Base-by-base conservation (phyloP, 1,139 yeast species). In the Pichia sp. region DNA sequence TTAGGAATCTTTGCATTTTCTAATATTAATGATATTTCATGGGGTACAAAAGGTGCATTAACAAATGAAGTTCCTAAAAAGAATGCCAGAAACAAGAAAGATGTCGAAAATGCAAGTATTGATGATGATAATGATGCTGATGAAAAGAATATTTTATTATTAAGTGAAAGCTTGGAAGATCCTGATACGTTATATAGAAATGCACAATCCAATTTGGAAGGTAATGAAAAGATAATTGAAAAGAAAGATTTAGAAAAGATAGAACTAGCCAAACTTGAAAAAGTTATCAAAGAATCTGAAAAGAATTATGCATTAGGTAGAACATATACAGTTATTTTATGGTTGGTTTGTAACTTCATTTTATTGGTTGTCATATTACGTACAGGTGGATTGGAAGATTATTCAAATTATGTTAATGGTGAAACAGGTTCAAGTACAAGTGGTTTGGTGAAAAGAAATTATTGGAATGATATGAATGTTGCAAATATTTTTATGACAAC, bases 1-100 rank as follows among this genome's bases (percentile, higher is more conserved):
- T 74, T 87, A 62, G 83, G 85, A 61, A 87, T 87, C 51, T 87
- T 85, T 67, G 88, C 95, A 13, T 87, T 87, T 67, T 86, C 95
- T 73, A 87, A 87, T 67, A 84, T 86, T 59, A 90, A 87, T 67
- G 95, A 87, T 69, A 83, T 87, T 52, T 83, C 93, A 0, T 87
- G 95, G 95, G 95, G 95, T 66, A 87, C 93, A 29, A 85, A 87
- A 66, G 91, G 90, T 44, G 85, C 80, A 45, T 75, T 79, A 22
- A 60, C 62, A 22, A 36, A 51, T 13, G 50, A 53, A 2, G 25
- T 33, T 2, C 52, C 57, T 2, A 57, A 57, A 45, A 63, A 60
- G 34, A 58, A 58, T 39, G 66, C 64, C 8, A 56, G 25, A 11
- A 36, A 9, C 19, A 36, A 36, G 4, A 36, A 19, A 11, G 41